phyloP scores from a whole-genome alignment of 192 early-diverging fungal species.

The Entrophospora sp. region DNA sequence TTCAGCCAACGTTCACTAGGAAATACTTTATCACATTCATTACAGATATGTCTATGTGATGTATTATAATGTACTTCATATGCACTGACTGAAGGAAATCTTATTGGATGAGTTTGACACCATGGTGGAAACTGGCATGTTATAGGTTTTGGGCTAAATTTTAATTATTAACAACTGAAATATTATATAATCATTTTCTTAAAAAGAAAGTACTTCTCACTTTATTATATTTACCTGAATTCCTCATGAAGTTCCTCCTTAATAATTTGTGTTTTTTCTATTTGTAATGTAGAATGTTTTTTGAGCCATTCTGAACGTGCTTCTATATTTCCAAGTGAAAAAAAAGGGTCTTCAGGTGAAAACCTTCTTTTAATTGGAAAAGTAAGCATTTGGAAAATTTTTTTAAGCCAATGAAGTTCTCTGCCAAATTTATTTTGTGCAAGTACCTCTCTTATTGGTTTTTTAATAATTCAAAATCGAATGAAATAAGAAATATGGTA shows the following conservation, averaged over 20 bases:
- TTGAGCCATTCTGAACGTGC: conserved; percentile 22
- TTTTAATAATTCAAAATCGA: too few species aligned
- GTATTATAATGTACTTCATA: conserved; percentile 47
- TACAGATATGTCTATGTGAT: conserved; percentile 39
- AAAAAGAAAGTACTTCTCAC: too few species aligned
- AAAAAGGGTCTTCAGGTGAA: conserved; percentile 20
- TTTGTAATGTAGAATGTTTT: conserved; percentile 11
- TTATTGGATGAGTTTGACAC: background rate
- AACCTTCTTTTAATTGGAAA: conserved; percentile 20
- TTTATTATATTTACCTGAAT: background rate
- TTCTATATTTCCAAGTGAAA: conserved; percentile 26
- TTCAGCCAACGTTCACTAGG: conserved; percentile 38
- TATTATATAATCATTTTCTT: too few species aligned
- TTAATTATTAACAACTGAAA: too few species aligned
- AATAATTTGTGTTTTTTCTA: background rate
- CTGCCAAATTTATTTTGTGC: too few species aligned
- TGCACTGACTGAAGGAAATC: conserved; percentile 27
- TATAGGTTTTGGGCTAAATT: conserved; percentile 5
- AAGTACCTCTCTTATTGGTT: too few species aligned
- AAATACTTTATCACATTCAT: conserved; percentile 36
- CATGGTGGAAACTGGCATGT: conserved; percentile 17
- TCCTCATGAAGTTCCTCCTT: background rate
- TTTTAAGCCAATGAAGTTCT: too few species aligned
- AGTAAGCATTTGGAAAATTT: too few species aligned
- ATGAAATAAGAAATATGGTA: too few species aligned